phyloP scores from a whole-genome alignment of 2,329 filamentous ascomycete species.

The Cercospora canescens region DNA sequence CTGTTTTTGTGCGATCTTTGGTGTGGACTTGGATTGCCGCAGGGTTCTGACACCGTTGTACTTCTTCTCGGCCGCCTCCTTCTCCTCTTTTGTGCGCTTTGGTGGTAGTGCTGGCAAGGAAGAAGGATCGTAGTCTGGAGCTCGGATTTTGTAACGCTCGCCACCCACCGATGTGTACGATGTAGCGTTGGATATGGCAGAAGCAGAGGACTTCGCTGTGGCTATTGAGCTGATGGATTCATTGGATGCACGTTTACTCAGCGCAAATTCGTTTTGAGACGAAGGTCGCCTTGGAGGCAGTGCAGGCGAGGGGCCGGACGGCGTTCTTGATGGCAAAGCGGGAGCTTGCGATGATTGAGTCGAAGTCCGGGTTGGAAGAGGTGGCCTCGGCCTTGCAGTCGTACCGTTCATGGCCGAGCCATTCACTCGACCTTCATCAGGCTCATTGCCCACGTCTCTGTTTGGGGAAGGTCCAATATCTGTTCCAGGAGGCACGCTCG shows the following conservation, averaged over 20 bases:
- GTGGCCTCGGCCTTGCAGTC: slow-evolving; percentile 37
- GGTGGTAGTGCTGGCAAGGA: slow-evolving; percentile 57
- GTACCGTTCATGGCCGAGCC: slow-evolving; percentile 22
- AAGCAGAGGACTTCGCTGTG: slow-evolving; percentile 50
- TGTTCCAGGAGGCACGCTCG: slow-evolving; percentile 42
- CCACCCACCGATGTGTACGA: slow-evolving; percentile 31
- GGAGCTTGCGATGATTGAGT: slow-evolving; percentile 38
- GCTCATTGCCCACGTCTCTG: slow-evolving; percentile 41
- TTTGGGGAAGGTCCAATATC: slow-evolving; percentile 38
- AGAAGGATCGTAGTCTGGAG: slow-evolving; percentile 58
- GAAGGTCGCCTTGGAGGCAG: slow-evolving; percentile 48
- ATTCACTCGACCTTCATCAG: slow-evolving; percentile 28
- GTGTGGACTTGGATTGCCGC: slow-evolving; percentile 26
- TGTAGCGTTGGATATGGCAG: slow-evolving; percentile 47
- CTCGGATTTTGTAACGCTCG: slow-evolving; percentile 28
- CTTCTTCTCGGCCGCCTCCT: slow-evolving; percentile 35
- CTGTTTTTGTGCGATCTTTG: slow-evolving; percentile 24
- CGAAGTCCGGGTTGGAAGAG: slow-evolving; percentile 48
- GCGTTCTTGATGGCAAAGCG: slow-evolving; percentile 50
- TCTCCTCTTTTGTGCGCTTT: slow-evolving; percentile 47
- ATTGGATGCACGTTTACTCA: slow-evolving; percentile 42
- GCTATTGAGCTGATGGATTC: slow-evolving; percentile 56
- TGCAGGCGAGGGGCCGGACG: slow-evolving; percentile 38
- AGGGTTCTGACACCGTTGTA: slow-evolving; percentile 24
- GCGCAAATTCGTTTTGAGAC: slow-evolving; percentile 27